These are phyloP conservation scores for Lathyrus oleraceus DNA, from an alignment of 306 rosid species.

Conservation along the genomic window DNA sequence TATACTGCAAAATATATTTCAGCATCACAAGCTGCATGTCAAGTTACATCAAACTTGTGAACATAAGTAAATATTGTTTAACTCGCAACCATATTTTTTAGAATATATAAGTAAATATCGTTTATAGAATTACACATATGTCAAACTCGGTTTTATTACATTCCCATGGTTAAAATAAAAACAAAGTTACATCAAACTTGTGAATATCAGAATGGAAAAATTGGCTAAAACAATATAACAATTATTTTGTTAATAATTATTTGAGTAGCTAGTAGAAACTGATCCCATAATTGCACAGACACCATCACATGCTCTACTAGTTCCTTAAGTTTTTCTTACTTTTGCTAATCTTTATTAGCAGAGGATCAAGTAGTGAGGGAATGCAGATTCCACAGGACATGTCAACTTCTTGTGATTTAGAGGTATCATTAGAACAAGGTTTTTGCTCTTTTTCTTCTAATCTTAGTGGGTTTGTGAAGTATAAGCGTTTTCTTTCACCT, in stretches of 20 bases:
- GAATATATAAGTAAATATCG: background rate
- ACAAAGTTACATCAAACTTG: constrained; percentile 8
- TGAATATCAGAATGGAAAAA: constrained; percentile 28
- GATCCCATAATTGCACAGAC: constrained; percentile 1
- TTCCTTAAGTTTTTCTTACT: constrained; percentile 54
- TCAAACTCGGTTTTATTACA: background rate
- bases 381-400: constrained; percentile 52
- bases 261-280: constrained; percentile 15
- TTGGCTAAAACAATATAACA: constrained; percentile 2
- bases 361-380: constrained; percentile 46
- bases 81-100: background rate
- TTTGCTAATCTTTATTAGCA: constrained; percentile 50
- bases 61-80: no score
- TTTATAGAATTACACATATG: background rate
- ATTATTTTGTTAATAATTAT: constrained; percentile 7
- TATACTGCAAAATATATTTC: no score
- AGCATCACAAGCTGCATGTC: no score
- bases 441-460: constrained; percentile 46
- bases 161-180: constrained; percentile 12
- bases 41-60: no score
- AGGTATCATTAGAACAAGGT: constrained; percentile 35
- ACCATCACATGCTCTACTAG: constrained; percentile 25
- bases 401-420: constrained; percentile 40
- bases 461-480: constrained; percentile 43
- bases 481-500: constrained; percentile 54